Evolutionary conservation across 2,329 filamentous ascomycete species (phyloP), one percentile per base, ranked within the genome.

Genomic region (Raffaelea ambrosiae): DNA sequence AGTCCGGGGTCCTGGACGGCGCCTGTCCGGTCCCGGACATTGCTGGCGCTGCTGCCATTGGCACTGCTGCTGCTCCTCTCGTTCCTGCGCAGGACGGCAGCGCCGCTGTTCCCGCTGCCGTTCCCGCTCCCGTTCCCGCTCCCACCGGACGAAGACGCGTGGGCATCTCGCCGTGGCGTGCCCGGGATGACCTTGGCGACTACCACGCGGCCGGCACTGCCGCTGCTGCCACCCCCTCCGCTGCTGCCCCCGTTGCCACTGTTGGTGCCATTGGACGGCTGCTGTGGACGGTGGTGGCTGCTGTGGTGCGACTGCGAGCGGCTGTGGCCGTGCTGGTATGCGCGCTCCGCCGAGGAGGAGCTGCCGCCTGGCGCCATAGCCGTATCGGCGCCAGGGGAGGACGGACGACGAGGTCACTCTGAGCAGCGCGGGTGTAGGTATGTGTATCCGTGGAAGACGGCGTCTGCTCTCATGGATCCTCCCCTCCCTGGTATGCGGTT

Each of bases 1-100:
- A 90, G 66, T 20, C 84, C 86, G 3, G 83, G 84, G 62, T 89
- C 86, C 63, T 88, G 86, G 49, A 87, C 70, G 5, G 83, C 81
- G 55, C 52, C 51, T 11, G 68, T 68, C 48, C 69, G 77, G 56
- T 84, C 79, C 54, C 82, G 77, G 35, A 70, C 53, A 66, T 61
- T 48, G 66, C 66, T 53, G 63, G 64, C n/a, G 45, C 39, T 36
- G 11, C 18, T 36, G 18, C n/a, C 23, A 5, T 14, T n/a, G n/a
- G n/a, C n/a, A n/a, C n/a, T n/a, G n/a, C n/a, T n/a, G n/a, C n/a
- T 29, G 26, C 35, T 38, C 14, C 35, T 38, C 8, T 14, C 35
- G 35, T n/a, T 38, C 18, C 16, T 16, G 5, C 35, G 35, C 35
- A 10, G 18, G 7, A 19, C 35, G 35, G 35, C 35, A 14, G 8